A percentile compares a stretch with the other conserved stretches of the same genome.
phyloP scores from a whole-genome alignment of 1,139 yeast species.

The Hyphopichia fennica region DNA sequence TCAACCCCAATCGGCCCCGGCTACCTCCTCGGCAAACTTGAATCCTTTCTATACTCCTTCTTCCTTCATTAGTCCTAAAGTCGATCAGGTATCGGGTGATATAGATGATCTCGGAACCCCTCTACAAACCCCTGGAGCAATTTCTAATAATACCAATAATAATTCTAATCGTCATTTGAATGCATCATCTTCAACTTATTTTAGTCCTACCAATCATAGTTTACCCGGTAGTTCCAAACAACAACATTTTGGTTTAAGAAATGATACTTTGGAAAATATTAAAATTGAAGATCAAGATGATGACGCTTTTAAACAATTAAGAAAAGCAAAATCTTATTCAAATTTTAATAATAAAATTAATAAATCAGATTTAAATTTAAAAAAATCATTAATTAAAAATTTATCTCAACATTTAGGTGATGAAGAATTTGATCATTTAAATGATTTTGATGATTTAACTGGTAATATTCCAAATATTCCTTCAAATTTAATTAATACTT shows the following conservation, averaged over 20 bases:
- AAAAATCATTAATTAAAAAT: not conserved
- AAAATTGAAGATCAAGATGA: constrained; percentile 44
- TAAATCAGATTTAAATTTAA: not conserved
- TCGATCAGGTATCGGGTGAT: constrained; percentile 23
- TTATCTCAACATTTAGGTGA: not conserved
- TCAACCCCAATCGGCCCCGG: constrained; percentile 6
- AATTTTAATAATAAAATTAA: constrained; percentile 1
- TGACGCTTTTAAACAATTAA: constrained; percentile 45
- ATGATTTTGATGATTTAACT: not conserved
- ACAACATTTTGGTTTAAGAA: constrained; percentile 8
- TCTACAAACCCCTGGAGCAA: constrained; percentile 20
- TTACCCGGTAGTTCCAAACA: constrained; percentile 5
- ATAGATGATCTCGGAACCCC: constrained; percentile 36
- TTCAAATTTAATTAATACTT: constrained; percentile 1
- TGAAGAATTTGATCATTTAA: not conserved
- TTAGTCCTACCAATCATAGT: constrained; percentile 7
- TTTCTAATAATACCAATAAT: constrained; percentile 1
- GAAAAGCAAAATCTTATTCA: constrained; percentile 36
- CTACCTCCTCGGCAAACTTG: constrained; percentile 10
- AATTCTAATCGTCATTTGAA: not conserved
- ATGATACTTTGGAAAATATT: constrained; percentile 31
- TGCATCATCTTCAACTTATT: constrained; percentile 6
- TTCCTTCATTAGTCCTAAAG: constrained; percentile 40
- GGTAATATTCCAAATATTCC: not conserved
- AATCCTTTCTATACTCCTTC: constrained; percentile 51